These are phyloP conservation scores for Anacardium occidentale DNA, from an alignment of 345 rosid species.

Conservation along the genomic window DNA sequence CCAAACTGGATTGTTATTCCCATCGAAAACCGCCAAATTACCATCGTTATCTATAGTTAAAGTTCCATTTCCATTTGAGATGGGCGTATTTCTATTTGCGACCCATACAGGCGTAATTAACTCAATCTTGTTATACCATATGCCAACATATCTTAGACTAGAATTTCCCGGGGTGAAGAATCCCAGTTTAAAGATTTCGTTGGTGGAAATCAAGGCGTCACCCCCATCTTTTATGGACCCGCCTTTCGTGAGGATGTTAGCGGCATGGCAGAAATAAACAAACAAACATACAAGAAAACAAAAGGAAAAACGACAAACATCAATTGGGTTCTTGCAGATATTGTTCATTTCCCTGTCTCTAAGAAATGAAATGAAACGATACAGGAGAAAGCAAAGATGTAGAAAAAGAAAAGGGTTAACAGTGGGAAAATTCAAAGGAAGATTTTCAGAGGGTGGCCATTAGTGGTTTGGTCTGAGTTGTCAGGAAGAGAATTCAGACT, in stretches of 20 bases:
- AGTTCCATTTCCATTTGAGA: constrained; percentile 42
- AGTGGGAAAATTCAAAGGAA: background rate
- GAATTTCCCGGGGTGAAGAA: constrained; percentile 56
- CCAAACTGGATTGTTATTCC: constrained; percentile 44
- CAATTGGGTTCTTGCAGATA: constrained; percentile 12
- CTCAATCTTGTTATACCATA: constrained; percentile 51
- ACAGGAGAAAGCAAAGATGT: background rate
- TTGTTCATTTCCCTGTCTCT: constrained; percentile 18
- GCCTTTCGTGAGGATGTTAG: constrained; percentile 35
- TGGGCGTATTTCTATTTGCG: constrained; percentile 61
- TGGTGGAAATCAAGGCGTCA: constrained; percentile 35
- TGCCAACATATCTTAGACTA: constrained; percentile 50
- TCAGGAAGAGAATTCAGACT: too few relatives aligned
- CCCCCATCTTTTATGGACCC: constrained; percentile 42
- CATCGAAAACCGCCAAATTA: constrained; percentile 46
- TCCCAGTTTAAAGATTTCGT: constrained; percentile 48
- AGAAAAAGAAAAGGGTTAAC: background rate
- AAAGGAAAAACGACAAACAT: constrained; percentile 21
- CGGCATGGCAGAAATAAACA: constrained; percentile 29
- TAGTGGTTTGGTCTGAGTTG: too few relatives aligned
- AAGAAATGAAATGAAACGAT: background rate
- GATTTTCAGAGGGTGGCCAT: too few relatives aligned
- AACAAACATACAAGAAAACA: constrained; percentile 21
- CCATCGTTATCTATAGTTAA: constrained; percentile 50
- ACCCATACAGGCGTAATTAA: constrained; percentile 52